These are phyloP conservation scores for Pichia insulana DNA, from an alignment of 805 yeast species.

Conservation along the genomic window DNA sequence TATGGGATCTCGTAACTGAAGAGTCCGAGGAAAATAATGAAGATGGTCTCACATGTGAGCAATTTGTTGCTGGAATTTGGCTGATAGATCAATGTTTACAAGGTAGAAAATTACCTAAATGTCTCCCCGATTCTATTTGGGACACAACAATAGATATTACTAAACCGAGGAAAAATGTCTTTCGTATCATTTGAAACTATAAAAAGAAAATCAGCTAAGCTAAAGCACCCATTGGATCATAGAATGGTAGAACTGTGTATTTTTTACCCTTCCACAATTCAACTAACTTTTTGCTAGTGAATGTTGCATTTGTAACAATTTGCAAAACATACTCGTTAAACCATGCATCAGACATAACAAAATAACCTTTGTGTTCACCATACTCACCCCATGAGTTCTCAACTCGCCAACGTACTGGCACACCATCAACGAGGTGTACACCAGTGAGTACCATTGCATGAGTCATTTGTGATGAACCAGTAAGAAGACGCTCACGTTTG, in stretches of 20 bases:
- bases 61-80: conserved; percentile 97
- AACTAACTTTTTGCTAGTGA: conserved; percentile 30
- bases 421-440: conserved; percentile 54
- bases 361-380: conserved; percentile 60
- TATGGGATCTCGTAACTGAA: conserved; percentile 67
- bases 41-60: conserved; percentile 51
- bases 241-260: conserved; percentile 45
- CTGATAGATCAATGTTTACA: conserved; percentile 90
- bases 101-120: conserved; percentile 80
- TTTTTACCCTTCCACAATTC: conserved; percentile 43
- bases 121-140: conserved; percentile 68
- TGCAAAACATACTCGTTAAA: conserved; percentile 72
- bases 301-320: conserved; percentile 37
- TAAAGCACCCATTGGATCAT: conserved; percentile 77
- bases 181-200: too few relatives aligned
- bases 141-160: conserved; percentile 19
- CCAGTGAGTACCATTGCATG: conserved; percentile 87
- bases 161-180: not conserved
- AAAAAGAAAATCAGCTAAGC: conserved; percentile 28
- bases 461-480: conserved; percentile 61
- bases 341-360: conserved; percentile 65
- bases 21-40: conserved; percentile 16
- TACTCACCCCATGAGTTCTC: conserved; percentile 80
- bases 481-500: conserved; percentile 28
- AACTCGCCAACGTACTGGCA: conserved; percentile 63